These are phyloP conservation scores for Paxillus ammoniavirescens DNA, from an alignment of 768 basidiomycete species.

Conservation along the genomic window DNA sequence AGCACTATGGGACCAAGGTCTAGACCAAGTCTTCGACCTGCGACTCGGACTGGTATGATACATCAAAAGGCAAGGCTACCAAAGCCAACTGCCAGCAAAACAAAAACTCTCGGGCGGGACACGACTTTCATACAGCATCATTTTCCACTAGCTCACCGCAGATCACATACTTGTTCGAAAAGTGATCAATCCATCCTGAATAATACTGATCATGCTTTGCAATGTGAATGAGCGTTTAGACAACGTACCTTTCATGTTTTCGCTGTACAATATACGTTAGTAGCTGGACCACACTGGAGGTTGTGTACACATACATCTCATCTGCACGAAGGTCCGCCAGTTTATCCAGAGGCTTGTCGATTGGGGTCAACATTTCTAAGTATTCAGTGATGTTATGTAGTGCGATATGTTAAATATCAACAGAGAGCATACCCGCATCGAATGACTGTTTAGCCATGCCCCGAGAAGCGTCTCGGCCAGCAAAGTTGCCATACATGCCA, in stretches of 20 bases:
- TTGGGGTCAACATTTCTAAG: slow-evolving; percentile 84
- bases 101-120: background rate
- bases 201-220: slow-evolving; percentile 1
- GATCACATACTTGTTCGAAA: slow-evolving; percentile 87
- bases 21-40: background rate
- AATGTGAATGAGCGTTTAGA: background rate
- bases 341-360: slow-evolving; percentile 84
- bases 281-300: background rate
- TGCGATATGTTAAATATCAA: background rate
- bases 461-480: slow-evolving; percentile 91
- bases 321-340: slow-evolving; percentile 73
- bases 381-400: background rate
- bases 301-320: slow-evolving; percentile 66
- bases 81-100: background rate
- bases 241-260: slow-evolving; percentile 81
- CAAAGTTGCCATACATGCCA: slow-evolving; percentile 97
- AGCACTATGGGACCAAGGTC: no score
- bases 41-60: background rate
- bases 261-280: slow-evolving; percentile 43
- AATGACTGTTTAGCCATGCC: slow-evolving; percentile 99
- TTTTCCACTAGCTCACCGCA: slow-evolving; percentile 89
- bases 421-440: slow-evolving; percentile 62
- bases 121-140: slow-evolving; percentile 38
- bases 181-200: slow-evolving; percentile 90
- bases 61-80: background rate